A percentile compares a stretch with the other conserved stretches of the same genome.
Evolutionary conservation across 306 rosid genomes (phyloP).

Genomic region (Prunus salicina): DNA sequence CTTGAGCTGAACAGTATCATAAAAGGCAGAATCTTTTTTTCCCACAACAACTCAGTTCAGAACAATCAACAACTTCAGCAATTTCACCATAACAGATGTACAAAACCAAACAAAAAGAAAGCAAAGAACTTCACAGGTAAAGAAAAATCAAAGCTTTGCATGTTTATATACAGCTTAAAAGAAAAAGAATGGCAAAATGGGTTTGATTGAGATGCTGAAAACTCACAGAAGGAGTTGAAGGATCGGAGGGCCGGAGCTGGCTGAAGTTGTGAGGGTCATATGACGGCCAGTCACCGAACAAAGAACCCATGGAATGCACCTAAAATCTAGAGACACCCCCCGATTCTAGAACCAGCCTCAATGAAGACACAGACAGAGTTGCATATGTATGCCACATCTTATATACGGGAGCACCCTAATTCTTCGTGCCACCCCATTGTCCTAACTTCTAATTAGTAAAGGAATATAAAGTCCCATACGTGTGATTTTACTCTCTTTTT

Average conservation of each 20-base stretch:
- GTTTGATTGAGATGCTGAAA: conserved; percentile 7
- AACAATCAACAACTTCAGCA: conserved; percentile 18
- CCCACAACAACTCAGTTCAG: neutral
- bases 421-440: neutral
- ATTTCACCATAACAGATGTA: neutral
- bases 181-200: conserved; percentile 6
- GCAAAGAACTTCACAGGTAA: conserved; percentile 8
- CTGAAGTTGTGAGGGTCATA: conserved; percentile 92
- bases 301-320: conserved; percentile 62
- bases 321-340: conserved; percentile 12
- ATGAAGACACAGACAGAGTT: neutral
- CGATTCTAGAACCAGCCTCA: conserved; percentile 6
- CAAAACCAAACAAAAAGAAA: neutral
- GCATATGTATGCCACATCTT: neutral
- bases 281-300: conserved; percentile 86
- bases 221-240: conserved; percentile 81
- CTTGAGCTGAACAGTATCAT: neutral
- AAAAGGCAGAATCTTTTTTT: neutral
- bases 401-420: neutral
- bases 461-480: too few species aligned
- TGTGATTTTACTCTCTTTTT: too few species aligned
- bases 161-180: conserved; percentile 8
- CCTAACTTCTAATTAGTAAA: neutral
- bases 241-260: conserved; percentile 87
- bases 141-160: conserved; percentile 11